Percentiles rank a stretch among this genome's conserved stretches.
These are phyloP conservation scores for Sicyos edulis DNA, from an alignment of 306 rosid species.

Conservation along the genomic window DNA sequence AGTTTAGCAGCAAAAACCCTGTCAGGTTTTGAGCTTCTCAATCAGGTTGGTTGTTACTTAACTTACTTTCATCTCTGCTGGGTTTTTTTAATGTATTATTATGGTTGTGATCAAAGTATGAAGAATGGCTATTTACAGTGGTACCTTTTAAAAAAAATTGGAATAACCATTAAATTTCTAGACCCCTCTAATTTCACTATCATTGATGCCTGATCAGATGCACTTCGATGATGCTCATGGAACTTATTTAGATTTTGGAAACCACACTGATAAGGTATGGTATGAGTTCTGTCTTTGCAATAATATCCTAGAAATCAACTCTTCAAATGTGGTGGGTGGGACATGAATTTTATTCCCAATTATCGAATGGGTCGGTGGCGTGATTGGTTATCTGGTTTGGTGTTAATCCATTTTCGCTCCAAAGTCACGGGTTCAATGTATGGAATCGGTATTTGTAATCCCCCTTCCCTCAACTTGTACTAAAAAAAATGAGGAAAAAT, in stretches of 20 bases:
- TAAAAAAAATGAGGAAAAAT: too few species aligned
- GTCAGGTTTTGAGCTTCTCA: slow-evolving; percentile 62
- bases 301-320: neutral
- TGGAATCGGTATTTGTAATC: too few species aligned
- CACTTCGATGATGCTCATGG: slow-evolving; percentile 64
- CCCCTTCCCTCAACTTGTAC: too few species aligned
- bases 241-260: slow-evolving; percentile 86
- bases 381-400: too few species aligned
- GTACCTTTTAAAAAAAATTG: neutral
- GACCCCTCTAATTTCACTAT: slow-evolving; percentile 2
- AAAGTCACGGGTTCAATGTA: too few species aligned
- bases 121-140: neutral
- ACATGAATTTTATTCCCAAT: neutral
- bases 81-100: too few species aligned
- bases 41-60: slow-evolving; percentile 58
- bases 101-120: too few species aligned
- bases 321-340: neutral
- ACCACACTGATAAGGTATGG: slow-evolving; percentile 89
- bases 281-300: neutral
- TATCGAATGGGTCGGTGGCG: too few species aligned
- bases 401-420: too few species aligned
- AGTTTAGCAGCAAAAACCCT: slow-evolving; percentile 52
- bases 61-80: neutral
- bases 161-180: neutral
- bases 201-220: slow-evolving; percentile 56